A percentile compares a stretch with the other conserved stretches of the same genome.
Evolutionary conservation across 2,329 filamentous ascomycete genomes (phyloP).

Genomic region (Fusarium sp.): DNA sequence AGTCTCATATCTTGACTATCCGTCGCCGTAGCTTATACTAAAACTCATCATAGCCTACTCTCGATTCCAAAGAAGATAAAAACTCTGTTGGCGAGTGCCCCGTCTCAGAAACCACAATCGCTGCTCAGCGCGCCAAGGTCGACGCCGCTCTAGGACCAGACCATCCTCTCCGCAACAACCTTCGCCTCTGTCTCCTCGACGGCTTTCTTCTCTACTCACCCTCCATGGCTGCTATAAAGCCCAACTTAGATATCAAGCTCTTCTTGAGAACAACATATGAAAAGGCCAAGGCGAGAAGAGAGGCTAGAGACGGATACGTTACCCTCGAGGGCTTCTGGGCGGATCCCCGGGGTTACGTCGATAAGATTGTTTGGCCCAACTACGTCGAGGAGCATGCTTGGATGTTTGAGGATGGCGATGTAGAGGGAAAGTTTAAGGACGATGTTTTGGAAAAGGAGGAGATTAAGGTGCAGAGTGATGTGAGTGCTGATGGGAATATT

Average conservation of each 20-base stretch:
- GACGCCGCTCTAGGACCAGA: constrained; percentile 58
- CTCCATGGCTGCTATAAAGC: constrained; percentile 64
- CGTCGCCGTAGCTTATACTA: background rate
- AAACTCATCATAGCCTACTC: constrained; percentile 41
- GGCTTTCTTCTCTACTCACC: constrained; percentile 86
- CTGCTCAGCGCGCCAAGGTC: constrained; percentile 59
- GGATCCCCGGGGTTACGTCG: constrained; percentile 93
- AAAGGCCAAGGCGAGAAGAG: constrained; percentile 72
- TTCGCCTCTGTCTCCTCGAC: constrained; percentile 79
- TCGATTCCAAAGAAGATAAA: constrained; percentile 64
- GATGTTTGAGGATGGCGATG: constrained; percentile 78
- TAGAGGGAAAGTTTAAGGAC: constrained; percentile 66
- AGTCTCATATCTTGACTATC: constrained; percentile 43
- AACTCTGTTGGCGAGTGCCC: constrained; percentile 69
- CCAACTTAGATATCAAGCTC: constrained; percentile 77
- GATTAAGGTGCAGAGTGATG: constrained; percentile 62
- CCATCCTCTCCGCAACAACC: constrained; percentile 51
- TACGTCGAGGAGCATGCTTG: constrained; percentile 85
- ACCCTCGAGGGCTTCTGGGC: constrained; percentile 93
- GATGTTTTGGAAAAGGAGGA: constrained; percentile 57
- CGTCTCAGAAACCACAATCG: constrained; percentile 60
- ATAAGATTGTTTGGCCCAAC: constrained; percentile 95
- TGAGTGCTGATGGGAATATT: constrained; percentile 66
- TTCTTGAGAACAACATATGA: constrained; percentile 78
- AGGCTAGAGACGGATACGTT: constrained; percentile 79